These are phyloP conservation scores for Fusarium sp. DNA, from an alignment of 2,329 filamentous ascomycete species.

Conservation along the genomic window DNA sequence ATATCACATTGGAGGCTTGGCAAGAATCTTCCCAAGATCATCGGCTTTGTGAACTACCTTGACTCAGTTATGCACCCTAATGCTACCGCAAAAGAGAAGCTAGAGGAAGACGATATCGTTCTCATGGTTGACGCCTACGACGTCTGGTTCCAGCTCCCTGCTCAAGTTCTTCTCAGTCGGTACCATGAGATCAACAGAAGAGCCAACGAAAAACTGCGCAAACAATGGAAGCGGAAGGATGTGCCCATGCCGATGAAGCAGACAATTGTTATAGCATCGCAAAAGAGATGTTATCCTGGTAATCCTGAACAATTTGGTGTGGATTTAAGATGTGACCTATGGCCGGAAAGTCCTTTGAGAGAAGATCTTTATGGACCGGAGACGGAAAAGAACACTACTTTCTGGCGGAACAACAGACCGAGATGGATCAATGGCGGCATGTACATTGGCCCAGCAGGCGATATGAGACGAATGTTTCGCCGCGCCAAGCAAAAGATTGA, in stretches of 20 bases:
- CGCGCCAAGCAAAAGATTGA: not conserved
- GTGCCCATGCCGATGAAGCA: conserved; percentile 5
- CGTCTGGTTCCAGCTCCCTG: conserved; percentile 11
- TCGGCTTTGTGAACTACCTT: not conserved
- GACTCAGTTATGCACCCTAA: conserved; percentile 5
- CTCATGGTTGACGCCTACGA: conserved; percentile 5
- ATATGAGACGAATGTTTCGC: conserved; percentile 8
- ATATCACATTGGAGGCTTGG: not conserved
- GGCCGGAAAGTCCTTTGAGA: not conserved
- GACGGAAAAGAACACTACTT: not conserved
- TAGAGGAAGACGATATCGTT: not conserved
- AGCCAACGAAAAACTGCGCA: conserved; percentile 1
- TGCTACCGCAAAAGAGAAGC: not conserved
- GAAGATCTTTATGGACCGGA: not conserved
- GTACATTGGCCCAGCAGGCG: conserved; percentile 3
- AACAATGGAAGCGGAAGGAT: not conserved
- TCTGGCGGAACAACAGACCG: not conserved
- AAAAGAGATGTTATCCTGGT: not conserved
- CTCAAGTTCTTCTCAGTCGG: conserved; percentile 3
- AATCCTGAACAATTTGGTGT: not conserved
- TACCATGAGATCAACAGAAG: conserved; percentile 11
- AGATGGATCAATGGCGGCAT: conserved; percentile 7
- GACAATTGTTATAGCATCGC: not conserved
- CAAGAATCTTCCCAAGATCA: not conserved
- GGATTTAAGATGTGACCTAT: not conserved